Conservation (phyloP, 2,329 filamentous ascomycete genomes). For the Rhinocladiella similis region DNA sequence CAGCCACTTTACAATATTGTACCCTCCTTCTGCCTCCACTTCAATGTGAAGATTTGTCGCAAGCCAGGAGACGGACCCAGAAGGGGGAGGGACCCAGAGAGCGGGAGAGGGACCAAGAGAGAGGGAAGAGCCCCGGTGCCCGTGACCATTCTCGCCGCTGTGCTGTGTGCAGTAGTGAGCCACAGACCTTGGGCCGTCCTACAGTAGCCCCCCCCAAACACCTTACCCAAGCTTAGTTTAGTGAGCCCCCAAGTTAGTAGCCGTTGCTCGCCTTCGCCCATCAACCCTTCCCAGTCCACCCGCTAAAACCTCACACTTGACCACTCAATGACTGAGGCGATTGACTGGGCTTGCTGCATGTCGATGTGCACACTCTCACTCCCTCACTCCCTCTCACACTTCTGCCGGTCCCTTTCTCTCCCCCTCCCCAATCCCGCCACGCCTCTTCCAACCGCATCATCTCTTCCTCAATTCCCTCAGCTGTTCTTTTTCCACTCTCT, state of each 20-base stretch:
- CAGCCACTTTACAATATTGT: background rate
- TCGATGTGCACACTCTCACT: background rate
- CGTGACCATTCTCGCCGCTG: background rate
- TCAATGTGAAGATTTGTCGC: background rate
- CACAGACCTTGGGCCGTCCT: no score
- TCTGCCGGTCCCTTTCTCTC: background rate
- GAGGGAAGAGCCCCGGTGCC: background rate
- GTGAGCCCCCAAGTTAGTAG: no score
- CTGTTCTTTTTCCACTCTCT: slow-evolving; percentile 2
- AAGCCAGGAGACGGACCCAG: background rate
- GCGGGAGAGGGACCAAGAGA: background rate
- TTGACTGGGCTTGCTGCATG: background rate
- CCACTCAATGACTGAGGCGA: background rate
- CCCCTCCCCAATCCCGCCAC: slow-evolving; percentile 1
- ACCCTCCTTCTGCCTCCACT: slow-evolving; percentile 1
- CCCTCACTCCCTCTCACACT: no score
- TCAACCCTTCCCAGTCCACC: background rate
- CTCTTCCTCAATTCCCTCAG: slow-evolving; percentile 2
- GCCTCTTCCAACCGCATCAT: slow-evolving; percentile 4
- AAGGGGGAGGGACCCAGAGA: no score
- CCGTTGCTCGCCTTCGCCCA: background rate
- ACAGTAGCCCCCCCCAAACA: no score
- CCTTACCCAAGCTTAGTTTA: no score
- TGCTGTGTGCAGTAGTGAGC: no score
- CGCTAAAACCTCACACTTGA: background rate